Evolutionary conservation across 148 eudicot species (phyloP), one percentile per base, ranked within the genome.

Genomic region (Cornus suecica): DNA sequence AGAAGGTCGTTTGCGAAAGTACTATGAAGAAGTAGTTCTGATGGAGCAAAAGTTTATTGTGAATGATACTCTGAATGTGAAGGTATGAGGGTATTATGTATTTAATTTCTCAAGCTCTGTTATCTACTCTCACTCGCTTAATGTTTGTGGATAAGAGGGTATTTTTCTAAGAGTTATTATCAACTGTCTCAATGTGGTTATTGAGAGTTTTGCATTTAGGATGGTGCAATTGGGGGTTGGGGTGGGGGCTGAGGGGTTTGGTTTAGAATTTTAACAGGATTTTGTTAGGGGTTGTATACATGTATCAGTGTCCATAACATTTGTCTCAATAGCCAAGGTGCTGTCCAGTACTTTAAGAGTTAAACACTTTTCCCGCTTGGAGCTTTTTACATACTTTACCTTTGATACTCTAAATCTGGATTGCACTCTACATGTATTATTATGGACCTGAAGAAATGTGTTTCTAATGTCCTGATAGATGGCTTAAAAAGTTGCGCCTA

Each of bases 41-140:
- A 82, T 93, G 99, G 99, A 95, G 89, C 99, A 95, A 71, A 95
- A 95, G 83, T 93, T 86, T 78, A 71, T 91, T 69, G 87, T 93
- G 52, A 83, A 95, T 73, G 99, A 95, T 73, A 52, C 93, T 7
- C 29, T 87, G n/a, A 85, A 77, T 83, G 89, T 95, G 52, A 87
- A 88, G 98, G 99, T 95, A 74, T 77, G 80, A 52, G 48, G 27
- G 27, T 71, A 45, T 20, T 52, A 20, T 37, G 8, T 6, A 37
- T 37, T 37, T 37, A 37, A 37, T 37, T 37, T 32, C 9, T 3
- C 9, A 37, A 37, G 42, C 9, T 37, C 8, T 37, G 22, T 8
- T 52, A 52, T 52, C 58, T 52, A 20, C 15, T 51, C 22, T 52
- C 5, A 52, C 58, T 20, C 22, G 16, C 58, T 14, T 52, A 52